phyloP scores from a whole-genome alignment of 306 rosid species.

The Carpinus fangiana region DNA sequence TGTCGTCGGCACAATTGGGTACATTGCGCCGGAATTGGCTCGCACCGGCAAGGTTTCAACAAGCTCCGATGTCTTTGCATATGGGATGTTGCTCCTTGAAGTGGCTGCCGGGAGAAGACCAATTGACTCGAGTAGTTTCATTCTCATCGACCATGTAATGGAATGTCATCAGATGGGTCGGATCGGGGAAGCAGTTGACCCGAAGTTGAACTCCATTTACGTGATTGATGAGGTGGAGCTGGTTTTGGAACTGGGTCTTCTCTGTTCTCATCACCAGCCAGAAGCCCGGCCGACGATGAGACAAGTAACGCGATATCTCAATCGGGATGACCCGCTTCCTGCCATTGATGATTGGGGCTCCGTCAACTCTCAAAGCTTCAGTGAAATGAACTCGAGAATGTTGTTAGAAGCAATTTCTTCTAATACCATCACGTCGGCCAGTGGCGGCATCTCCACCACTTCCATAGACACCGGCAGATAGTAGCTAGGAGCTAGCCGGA shows the following conservation, averaged over 20 bases:
- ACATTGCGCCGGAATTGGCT: slow-evolving; percentile 78
- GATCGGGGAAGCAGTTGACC: slow-evolving; percentile 47
- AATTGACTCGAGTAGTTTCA: slow-evolving; percentile 36
- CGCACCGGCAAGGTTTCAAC: slow-evolving; percentile 52
- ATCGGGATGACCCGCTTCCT: slow-evolving; percentile 54
- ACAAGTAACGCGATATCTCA: slow-evolving; percentile 46
- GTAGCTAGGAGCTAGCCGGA: not conserved
- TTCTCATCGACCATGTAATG: slow-evolving; percentile 60
- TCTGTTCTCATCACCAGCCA: slow-evolving; percentile 47
- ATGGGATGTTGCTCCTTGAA: slow-evolving; percentile 69
- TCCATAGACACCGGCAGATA: slow-evolving; percentile 50
- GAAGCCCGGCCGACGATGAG: slow-evolving; percentile 67
- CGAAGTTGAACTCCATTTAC: slow-evolving; percentile 37
- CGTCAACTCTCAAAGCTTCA: slow-evolving; percentile 13
- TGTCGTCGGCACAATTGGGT: slow-evolving; percentile 83
- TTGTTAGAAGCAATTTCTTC: slow-evolving; percentile 20
- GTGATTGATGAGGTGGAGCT: slow-evolving; percentile 50
- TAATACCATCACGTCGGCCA: slow-evolving; percentile 20
- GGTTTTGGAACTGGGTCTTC: slow-evolving; percentile 62
- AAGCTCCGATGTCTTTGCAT: slow-evolving; percentile 62
- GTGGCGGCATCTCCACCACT: slow-evolving; percentile 23
- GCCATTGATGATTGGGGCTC: slow-evolving; percentile 37
- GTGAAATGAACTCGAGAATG: slow-evolving; percentile 27
- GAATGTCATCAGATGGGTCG: slow-evolving; percentile 36
- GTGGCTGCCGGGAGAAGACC: slow-evolving; percentile 60